Conservation (phyloP, 192 early-diverging fungal species). For the Jimgerdemannia lactiflua region DNA sequence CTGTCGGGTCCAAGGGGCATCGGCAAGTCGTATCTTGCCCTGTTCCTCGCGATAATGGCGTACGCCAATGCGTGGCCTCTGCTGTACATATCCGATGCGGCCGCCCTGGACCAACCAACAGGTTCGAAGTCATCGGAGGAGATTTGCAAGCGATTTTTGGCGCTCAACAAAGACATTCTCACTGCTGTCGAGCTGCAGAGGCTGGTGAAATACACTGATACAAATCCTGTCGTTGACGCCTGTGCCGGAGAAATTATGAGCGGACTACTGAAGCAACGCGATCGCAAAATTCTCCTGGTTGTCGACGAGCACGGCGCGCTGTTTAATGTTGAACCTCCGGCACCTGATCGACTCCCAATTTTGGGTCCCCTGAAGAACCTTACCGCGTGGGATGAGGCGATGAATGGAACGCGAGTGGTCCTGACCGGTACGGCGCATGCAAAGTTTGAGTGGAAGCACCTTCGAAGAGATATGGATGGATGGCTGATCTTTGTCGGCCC, state of each 20-base stretch:
- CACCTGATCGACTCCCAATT: conserved; percentile 5
- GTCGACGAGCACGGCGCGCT: conserved; percentile 30
- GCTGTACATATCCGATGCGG: conserved; percentile 30
- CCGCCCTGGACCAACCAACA: conserved; percentile 2
- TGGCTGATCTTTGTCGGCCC: conserved; percentile 25
- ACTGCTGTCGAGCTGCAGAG: conserved; percentile 18
- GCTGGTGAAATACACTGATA: too few species aligned
- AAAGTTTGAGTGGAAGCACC: conserved; percentile 19
- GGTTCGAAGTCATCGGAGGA: not conserved
- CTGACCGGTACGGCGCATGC: conserved; percentile 24
- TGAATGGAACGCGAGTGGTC: conserved; percentile 23
- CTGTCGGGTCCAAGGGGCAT: conserved; percentile 26
- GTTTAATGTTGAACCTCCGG: conserved; percentile 15
- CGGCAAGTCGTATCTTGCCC: conserved; percentile 24
- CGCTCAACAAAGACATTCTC: conserved; percentile 33
- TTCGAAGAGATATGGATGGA: conserved; percentile 9
- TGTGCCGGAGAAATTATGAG: not conserved
- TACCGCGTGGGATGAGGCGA: conserved; percentile 21
- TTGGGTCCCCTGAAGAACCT: conserved; percentile 17
- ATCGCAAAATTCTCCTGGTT: conserved; percentile 19
- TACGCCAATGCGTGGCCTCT: conserved; percentile 25
- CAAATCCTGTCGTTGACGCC: too few species aligned
- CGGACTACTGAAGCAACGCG: not conserved
- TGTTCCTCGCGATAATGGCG: conserved; percentile 21
- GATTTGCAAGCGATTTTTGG: conserved; percentile 14